Evolutionary conservation across 129 eudicot species (phyloP).

Genomic region (Flaveria bidentis): DNA sequence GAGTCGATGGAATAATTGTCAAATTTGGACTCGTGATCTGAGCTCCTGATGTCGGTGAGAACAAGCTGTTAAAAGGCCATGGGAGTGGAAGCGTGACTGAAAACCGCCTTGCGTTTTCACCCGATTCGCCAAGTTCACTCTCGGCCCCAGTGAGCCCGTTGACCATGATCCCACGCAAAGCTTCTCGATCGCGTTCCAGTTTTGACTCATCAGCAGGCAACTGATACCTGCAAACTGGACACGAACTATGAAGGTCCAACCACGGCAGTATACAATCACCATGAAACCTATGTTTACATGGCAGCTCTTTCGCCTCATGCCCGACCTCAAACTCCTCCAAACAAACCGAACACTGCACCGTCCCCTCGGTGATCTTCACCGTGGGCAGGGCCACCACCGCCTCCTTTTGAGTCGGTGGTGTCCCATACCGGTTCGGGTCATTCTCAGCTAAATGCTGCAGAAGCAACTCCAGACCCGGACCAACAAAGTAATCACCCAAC

Average conservation of each 20-base stretch:
- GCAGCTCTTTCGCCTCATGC: constrained; percentile 49
- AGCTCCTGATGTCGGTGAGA: constrained; percentile 47
- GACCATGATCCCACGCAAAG: background rate
- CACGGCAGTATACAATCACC: constrained; percentile 52
- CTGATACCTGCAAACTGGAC: constrained; percentile 59
- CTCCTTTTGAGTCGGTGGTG: constrained; percentile 59
- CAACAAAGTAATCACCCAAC: constrained; percentile 61
- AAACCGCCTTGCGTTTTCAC: constrained; percentile 43
- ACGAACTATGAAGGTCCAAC: constrained; percentile 59
- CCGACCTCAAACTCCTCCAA: constrained; percentile 56
- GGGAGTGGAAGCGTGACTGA: constrained; percentile 48
- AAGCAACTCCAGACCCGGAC: constrained; percentile 64
- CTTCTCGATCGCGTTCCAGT: background rate
- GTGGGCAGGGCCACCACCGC: constrained; percentile 55
- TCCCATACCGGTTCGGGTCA: constrained; percentile 59
- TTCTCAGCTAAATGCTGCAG: constrained; percentile 70
- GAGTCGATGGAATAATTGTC: constrained; percentile 13
- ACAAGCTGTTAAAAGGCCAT: constrained; percentile 67
- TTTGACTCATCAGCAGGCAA: constrained; percentile 51
- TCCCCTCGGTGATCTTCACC: constrained; percentile 49
- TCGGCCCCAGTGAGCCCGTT: constrained; percentile 6
- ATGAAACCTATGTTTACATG: constrained; percentile 57
- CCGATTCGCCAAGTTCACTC: constrained; percentile 7
- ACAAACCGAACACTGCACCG: constrained; percentile 53
- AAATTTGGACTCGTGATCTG: constrained; percentile 26